Conservation (phyloP, 768 basidiomycete species). For the Tylopilus sp. region DNA sequence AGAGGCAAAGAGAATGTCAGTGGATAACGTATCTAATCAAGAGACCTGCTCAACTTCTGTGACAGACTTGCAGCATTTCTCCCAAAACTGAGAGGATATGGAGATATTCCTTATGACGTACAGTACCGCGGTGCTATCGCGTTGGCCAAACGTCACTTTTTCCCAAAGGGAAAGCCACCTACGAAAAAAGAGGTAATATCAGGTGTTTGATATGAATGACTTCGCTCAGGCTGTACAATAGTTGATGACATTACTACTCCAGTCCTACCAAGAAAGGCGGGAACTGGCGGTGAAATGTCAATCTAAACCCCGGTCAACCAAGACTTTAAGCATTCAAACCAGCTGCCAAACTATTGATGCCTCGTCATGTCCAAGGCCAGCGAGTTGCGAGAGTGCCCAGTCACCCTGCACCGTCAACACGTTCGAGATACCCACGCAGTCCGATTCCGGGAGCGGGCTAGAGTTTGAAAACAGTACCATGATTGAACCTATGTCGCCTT, state of each 20-base stretch:
- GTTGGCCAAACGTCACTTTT: slow-evolving; percentile 27
- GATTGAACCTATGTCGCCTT: not conserved
- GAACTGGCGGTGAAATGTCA: slow-evolving; percentile 5
- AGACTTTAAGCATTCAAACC: slow-evolving; percentile 22
- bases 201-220: not conserved
- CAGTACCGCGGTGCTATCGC: slow-evolving; percentile 29
- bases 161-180: slow-evolving; percentile 18
- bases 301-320: slow-evolving; percentile 1
- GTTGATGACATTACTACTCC: slow-evolving; percentile 24
- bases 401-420: not conserved
- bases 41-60: not conserved
- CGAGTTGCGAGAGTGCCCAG: not conserved
- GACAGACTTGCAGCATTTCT: slow-evolving; percentile 26
- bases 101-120: slow-evolving; percentile 24
- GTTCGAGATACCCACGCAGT: not conserved
- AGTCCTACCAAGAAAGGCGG: slow-evolving; percentile 23
- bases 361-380: not conserved
- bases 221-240: slow-evolving; percentile 5
- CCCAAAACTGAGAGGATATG: slow-evolving; percentile 29
- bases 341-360: slow-evolving; percentile 4
- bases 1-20: slow-evolving; percentile 21
- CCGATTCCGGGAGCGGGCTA: not conserved
- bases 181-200: slow-evolving; percentile 25
- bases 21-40: not conserved
- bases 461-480: not conserved